Percentiles rank a stretch among this genome's conserved stretches.
phyloP scores from a whole-genome alignment of 2,329 filamentous ascomycete species.

The Beauveria sp. region DNA sequence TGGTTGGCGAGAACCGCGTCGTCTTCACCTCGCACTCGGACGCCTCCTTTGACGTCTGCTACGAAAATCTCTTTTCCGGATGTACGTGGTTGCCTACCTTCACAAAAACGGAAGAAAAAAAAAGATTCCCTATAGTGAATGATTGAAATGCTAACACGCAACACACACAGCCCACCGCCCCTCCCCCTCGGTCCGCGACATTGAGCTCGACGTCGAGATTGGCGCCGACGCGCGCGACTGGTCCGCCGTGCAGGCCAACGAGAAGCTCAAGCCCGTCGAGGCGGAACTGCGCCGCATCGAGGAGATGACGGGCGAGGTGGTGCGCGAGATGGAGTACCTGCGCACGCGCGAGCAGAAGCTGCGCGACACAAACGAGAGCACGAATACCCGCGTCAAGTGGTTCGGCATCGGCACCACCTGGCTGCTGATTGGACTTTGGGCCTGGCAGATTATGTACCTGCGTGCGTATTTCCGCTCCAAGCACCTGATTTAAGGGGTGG shows the following conservation, averaged over 20 bases:
- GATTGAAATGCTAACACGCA: background rate
- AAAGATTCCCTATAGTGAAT: background rate
- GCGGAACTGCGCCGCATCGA: slow-evolving; percentile 89
- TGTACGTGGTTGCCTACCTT: slow-evolving; percentile 44
- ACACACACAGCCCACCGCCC: slow-evolving; percentile 26
- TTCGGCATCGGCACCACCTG: slow-evolving; percentile 93
- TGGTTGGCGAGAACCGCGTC: slow-evolving; percentile 84
- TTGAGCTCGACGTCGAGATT: slow-evolving; percentile 94
- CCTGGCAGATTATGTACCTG: slow-evolving; percentile 96
- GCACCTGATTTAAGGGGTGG: slow-evolving; percentile 28
- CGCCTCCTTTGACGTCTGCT: slow-evolving; percentile 92
- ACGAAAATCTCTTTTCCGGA: slow-evolving; percentile 71
- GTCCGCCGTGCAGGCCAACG: slow-evolving; percentile 88
- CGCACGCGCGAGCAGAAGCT: slow-evolving; percentile 85
- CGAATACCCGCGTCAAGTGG: slow-evolving; percentile 97
- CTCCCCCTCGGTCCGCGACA: slow-evolving; percentile 53
- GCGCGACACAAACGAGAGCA: slow-evolving; percentile 98
- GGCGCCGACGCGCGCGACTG: slow-evolving; percentile 97
- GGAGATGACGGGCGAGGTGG: slow-evolving; percentile 82
- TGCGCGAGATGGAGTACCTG: slow-evolving; percentile 94
- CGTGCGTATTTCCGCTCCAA: slow-evolving; percentile 83
- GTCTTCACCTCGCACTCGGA: slow-evolving; percentile 91
- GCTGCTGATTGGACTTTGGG: slow-evolving; percentile 80
- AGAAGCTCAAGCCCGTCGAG: slow-evolving; percentile 97
- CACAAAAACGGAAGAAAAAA: background rate